phyloP scores from a whole-genome alignment of 2,329 filamentous ascomycete genomes.

The Calonectria henricotiae region DNA sequence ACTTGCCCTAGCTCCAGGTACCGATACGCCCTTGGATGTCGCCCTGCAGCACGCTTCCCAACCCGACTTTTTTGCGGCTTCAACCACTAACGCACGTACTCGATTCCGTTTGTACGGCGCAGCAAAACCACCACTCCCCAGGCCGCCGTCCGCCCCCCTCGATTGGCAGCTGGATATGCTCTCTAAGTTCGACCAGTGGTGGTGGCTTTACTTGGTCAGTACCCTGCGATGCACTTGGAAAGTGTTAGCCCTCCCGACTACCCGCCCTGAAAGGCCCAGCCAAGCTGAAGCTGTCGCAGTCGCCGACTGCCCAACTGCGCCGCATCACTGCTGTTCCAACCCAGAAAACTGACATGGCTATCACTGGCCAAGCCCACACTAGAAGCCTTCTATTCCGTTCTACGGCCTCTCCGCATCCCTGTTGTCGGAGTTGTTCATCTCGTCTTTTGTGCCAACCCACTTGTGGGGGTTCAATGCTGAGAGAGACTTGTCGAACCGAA shows the following conservation, averaged over 20 bases:
- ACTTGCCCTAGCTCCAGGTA: slow-evolving; percentile 43
- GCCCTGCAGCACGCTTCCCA: slow-evolving; percentile 14
- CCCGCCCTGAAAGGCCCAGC: slow-evolving; percentile 45
- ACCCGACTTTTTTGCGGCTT: slow-evolving; percentile 7
- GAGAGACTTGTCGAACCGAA: slow-evolving; percentile 14
- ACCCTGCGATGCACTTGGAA: slow-evolving; percentile 6
- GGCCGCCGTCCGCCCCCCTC: slow-evolving; percentile 7
- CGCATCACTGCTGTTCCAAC: not conserved
- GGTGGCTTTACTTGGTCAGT: slow-evolving; percentile 24
- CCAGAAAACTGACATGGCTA: slow-evolving; percentile 23
- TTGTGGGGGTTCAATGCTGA: not conserved
- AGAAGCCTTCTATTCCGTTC: slow-evolving; percentile 34
- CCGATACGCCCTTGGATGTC: slow-evolving; percentile 14
- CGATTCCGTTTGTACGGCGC: slow-evolving; percentile 12
- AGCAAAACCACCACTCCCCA: slow-evolving; percentile 14
- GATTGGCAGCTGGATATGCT: not conserved
- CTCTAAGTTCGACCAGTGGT: slow-evolving; percentile 9
- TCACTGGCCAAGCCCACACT: slow-evolving; percentile 37
- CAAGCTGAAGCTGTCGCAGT: slow-evolving; percentile 24
- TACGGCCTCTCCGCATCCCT: slow-evolving; percentile 41
- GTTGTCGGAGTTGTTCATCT: slow-evolving; percentile 21
- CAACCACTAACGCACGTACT: slow-evolving; percentile 1
- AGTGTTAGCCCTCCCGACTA: slow-evolving; percentile 15
- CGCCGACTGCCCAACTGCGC: not conserved
- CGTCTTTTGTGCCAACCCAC: slow-evolving; percentile 16